These are phyloP conservation scores for Ilex paraguariensis DNA, from an alignment of 305 asterid species.

Conservation along the genomic window DNA sequence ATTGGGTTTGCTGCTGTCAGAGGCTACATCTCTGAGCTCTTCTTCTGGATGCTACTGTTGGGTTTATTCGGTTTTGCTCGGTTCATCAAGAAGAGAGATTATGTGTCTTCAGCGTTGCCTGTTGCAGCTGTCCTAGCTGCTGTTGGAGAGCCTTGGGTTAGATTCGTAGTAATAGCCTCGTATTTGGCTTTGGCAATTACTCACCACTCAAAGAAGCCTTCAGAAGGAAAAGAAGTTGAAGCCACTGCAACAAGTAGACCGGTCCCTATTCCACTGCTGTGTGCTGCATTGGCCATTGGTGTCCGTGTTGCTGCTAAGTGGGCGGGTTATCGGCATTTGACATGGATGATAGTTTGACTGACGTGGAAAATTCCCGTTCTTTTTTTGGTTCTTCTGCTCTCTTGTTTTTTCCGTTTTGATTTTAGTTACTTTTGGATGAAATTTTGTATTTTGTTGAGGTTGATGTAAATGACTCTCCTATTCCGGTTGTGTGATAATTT, in stretches of 20 bases:
- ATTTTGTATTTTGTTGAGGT: too few species aligned
- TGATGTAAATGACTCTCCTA: too few species aligned
- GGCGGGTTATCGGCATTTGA: constrained; percentile 88
- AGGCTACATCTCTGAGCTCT: constrained; percentile 60
- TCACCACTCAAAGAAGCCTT: constrained; percentile 29
- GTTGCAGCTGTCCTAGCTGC: constrained; percentile 75
- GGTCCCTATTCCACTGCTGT: constrained; percentile 64
- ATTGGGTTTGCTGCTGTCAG: constrained; percentile 69
- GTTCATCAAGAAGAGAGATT: constrained; percentile 66
- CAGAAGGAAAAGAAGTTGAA: constrained; percentile 24
- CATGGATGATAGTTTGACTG: constrained; percentile 81
- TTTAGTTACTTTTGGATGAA: too few species aligned
- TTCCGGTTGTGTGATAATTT: too few species aligned
- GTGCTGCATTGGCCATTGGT: constrained; percentile 75
- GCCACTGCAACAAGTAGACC: constrained; percentile 23
- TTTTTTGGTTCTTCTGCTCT: too few species aligned
- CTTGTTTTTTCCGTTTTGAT: too few species aligned
- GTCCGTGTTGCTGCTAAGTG: constrained; percentile 71
- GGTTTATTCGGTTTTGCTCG: constrained; percentile 58
- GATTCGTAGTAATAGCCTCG: constrained; percentile 44
- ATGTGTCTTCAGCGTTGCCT: constrained; percentile 73
- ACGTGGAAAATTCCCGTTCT: neutral
- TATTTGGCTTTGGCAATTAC: constrained; percentile 58
- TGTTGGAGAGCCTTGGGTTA: constrained; percentile 93
- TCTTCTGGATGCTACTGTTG: constrained; percentile 68